Evolutionary conservation across 2,329 filamentous ascomycete species (phyloP).

Genomic region (Colletotrichum simmondsii): DNA sequence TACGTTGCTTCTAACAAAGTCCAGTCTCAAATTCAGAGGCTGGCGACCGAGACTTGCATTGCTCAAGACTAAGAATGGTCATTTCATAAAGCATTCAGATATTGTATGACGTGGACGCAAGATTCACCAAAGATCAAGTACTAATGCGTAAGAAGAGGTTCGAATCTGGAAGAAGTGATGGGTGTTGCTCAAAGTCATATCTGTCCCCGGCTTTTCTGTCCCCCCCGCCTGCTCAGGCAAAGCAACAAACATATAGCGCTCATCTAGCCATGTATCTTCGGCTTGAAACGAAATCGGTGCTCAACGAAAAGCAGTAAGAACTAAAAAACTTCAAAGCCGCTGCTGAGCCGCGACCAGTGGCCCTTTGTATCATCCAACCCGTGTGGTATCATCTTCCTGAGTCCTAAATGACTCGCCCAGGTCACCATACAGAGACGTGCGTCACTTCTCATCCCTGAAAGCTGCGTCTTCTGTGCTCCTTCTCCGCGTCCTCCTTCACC

Average conservation of each 20-base stretch:
- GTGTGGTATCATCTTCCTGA: slow-evolving; percentile 30
- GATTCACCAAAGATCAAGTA: not conserved
- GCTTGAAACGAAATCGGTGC: slow-evolving; percentile 12
- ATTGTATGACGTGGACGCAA: not conserved
- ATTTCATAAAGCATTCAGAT: not conserved
- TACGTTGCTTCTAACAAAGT: no score
- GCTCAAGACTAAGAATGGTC: not conserved
- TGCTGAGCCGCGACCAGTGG: not conserved
- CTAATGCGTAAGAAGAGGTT: not conserved
- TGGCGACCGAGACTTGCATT: not conserved
- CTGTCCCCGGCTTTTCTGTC: slow-evolving; percentile 15
- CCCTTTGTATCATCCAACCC: slow-evolving; percentile 10
- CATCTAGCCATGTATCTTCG: slow-evolving; percentile 1
- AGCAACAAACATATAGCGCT: not conserved
- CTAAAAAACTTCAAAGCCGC: not conserved
- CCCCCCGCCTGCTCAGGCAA: not conserved
- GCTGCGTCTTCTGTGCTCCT: slow-evolving; percentile 55
- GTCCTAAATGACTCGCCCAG: not conserved
- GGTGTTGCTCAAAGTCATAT: slow-evolving; percentile 4
- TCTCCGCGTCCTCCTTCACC: slow-evolving; percentile 68
- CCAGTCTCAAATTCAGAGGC: no score
- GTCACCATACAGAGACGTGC: not conserved
- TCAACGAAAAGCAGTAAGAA: not conserved
- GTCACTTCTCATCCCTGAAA: slow-evolving; percentile 38
- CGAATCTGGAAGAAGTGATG: not conserved